phyloP scores from a whole-genome alignment of 164 flowering plant genomes.

The Cinnamomum chago region DNA sequence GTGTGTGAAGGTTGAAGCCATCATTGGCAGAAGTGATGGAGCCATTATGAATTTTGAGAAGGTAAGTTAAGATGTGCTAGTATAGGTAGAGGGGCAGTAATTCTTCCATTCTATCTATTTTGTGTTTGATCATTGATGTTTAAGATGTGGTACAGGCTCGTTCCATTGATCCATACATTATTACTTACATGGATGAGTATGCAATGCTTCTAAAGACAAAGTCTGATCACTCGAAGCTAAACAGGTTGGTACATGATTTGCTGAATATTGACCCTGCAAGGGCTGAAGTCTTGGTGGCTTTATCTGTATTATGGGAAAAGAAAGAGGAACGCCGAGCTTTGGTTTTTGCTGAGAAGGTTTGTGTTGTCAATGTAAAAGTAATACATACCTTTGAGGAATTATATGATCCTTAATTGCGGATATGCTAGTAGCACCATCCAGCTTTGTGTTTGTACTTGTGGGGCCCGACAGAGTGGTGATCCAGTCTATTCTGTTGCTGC shows the following conservation, averaged over 20 bases:
- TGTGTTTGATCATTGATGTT: constrained; percentile 4
- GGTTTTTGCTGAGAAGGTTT: constrained; percentile 84
- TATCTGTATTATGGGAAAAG: constrained; percentile 86
- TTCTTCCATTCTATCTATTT: neutral
- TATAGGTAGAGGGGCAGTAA: neutral
- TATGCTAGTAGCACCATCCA: neutral
- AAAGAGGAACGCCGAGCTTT: constrained; percentile 85
- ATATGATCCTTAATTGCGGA: neutral
- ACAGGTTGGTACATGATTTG: constrained; percentile 84
- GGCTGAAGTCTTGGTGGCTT: constrained; percentile 87
- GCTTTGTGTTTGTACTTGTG: neutral
- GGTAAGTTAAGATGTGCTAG: constrained; percentile 34
- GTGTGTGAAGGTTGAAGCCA: constrained; percentile 75
- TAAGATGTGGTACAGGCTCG: constrained; percentile 59
- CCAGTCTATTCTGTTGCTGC: neutral
- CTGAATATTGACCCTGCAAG: constrained; percentile 70
- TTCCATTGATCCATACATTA: constrained; percentile 68
- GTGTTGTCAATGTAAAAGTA: constrained; percentile 10
- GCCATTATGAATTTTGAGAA: constrained; percentile 92
- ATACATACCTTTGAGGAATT: neutral
- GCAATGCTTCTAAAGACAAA: constrained; percentile 90
- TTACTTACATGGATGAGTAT: constrained; percentile 98
- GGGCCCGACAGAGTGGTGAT: neutral
- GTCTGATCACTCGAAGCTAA: constrained; percentile 71
- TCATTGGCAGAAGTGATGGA: constrained; percentile 79